These are phyloP conservation scores for Nasturtium officinale DNA, from an alignment of 345 rosid genomes.

Conservation along the genomic window DNA sequence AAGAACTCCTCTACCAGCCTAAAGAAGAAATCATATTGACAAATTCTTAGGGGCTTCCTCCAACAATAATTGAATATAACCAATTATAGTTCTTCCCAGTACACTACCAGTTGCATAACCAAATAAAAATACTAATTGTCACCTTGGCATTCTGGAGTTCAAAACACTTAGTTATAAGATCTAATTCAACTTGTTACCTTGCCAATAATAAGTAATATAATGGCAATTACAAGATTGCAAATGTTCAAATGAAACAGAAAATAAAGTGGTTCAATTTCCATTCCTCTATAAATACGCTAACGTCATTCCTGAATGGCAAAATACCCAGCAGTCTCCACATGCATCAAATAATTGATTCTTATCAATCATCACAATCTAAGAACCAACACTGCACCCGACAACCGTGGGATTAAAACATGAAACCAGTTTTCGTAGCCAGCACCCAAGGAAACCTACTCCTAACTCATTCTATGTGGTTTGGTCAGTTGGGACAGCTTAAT, in stretches of 20 bases:
- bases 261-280: constrained; percentile 6
- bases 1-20: constrained; percentile 80
- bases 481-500: not conserved
- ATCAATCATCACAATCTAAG: constrained; percentile 15
- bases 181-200: constrained; percentile 9
- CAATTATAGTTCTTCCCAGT: not conserved
- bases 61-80: constrained; percentile 3
- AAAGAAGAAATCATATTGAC: constrained; percentile 29
- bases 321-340: constrained; percentile 12
- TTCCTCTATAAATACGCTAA: constrained; percentile 13
- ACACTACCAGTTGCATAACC: not conserved
- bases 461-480: not conserved
- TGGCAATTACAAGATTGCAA: constrained; percentile 16
- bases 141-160: not conserved
- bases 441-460: not conserved
- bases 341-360: constrained; percentile 1
- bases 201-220: constrained; percentile 1
- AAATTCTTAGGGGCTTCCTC: constrained; percentile 7
- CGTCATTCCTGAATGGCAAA: constrained; percentile 5
- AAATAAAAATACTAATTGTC: not conserved
- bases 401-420: not conserved
- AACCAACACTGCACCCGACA: not conserved
- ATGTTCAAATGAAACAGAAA: not conserved
- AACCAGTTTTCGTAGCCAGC: constrained; percentile 1
- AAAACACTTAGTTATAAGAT: constrained; percentile 27